Evolutionary conservation across 1,284 basidiomycete genomes (phyloP).

Genomic region (Hortiboletus rubellus): DNA sequence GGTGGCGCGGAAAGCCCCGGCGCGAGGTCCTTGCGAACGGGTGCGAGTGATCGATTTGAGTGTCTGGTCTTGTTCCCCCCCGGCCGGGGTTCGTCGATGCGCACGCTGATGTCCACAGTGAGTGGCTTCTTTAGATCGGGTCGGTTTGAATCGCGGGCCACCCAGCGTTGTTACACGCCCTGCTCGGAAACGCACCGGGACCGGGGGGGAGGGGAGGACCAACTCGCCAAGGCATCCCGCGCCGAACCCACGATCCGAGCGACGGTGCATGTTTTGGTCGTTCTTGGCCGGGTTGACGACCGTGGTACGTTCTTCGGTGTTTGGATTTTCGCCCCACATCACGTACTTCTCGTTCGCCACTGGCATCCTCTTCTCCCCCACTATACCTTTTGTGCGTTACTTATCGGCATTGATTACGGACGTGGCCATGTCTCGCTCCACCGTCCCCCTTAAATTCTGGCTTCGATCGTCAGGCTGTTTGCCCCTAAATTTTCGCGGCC

Average conservation of each 20-base stretch:
- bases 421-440: too few relatives aligned
- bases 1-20: too few relatives aligned
- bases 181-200: constrained; percentile 62
- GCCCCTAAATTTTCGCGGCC: background rate
- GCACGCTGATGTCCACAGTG: too few relatives aligned
- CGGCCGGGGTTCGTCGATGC: too few relatives aligned
- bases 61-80: too few relatives aligned
- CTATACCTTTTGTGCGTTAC: background rate
- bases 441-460: too few relatives aligned
- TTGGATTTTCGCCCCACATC: background rate
- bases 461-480: background rate
- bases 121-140: too few relatives aligned
- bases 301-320: constrained; percentile 45
- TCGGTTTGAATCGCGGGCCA: too few relatives aligned
- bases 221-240: constrained; percentile 58
- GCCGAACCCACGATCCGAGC: constrained; percentile 58
- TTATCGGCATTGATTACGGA: constrained; percentile 1
- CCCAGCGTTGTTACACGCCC: constrained; percentile 59
- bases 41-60: too few relatives aligned
- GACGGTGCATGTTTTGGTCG: constrained; percentile 60
- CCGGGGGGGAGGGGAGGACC: constrained; percentile 37
- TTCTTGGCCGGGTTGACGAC: constrained; percentile 67
- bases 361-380: too few relatives aligned
- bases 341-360: background rate
- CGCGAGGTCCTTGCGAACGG: too few relatives aligned